phyloP scores from a whole-genome alignment of 2,329 filamentous ascomycete species.

The Clarireedia sp. region DNA sequence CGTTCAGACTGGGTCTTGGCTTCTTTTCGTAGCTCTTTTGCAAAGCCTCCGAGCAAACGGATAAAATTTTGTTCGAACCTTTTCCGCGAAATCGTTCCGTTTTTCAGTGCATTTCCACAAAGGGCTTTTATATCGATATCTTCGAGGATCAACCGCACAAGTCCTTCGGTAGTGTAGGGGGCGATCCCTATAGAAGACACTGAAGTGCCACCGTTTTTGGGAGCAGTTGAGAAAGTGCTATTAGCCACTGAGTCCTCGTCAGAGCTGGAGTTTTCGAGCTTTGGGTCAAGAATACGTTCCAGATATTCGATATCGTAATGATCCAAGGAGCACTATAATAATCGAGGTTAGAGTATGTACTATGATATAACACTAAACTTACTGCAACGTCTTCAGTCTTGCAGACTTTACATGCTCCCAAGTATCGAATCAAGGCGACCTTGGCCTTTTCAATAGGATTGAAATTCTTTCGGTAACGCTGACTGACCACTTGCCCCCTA shows the following conservation, averaged over 20 bases:
- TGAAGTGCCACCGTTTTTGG: slow-evolving; percentile 6
- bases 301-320: too few species aligned
- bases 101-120: slow-evolving; percentile 5
- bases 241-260: slow-evolving; percentile 6
- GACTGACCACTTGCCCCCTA: too few species aligned
- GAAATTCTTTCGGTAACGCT: too few species aligned
- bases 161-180: slow-evolving; percentile 7
- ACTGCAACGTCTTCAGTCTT: too few species aligned
- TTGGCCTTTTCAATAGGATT: too few species aligned
- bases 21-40: slow-evolving; percentile 8
- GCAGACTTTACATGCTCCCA: too few species aligned
- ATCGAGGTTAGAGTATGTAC: too few species aligned
- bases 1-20: slow-evolving; percentile 6
- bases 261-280: neutral
- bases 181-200: slow-evolving; percentile 10
- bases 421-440: too few species aligned
- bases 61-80: slow-evolving; percentile 13
- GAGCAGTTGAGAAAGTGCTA: slow-evolving; percentile 11
- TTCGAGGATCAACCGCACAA: slow-evolving; percentile 10
- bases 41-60: slow-evolving; percentile 11
- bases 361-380: too few species aligned
- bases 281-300: too few species aligned
- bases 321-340: too few species aligned
- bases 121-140: slow-evolving; percentile 4
- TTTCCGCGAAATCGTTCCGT: neutral